Evolutionary conservation across 805 yeast species (phyloP).

Genomic region (Pichia kluyveri): DNA sequence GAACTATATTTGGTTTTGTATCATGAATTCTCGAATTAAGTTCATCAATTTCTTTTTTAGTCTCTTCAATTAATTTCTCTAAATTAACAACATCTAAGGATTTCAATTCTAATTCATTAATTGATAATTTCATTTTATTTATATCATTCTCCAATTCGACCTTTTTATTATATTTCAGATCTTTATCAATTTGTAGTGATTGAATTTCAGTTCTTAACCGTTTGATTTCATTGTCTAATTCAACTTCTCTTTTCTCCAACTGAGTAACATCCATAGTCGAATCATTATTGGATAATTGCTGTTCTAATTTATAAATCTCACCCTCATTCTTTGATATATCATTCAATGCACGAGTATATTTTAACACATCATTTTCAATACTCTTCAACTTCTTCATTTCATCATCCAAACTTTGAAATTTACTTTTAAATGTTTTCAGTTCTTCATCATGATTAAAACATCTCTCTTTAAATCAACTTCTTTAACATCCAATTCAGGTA

Average conservation of each 20-base stretch:
- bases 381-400: slow-evolving; percentile 9
- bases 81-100: slow-evolving; percentile 38
- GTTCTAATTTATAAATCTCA: slow-evolving; percentile 5
- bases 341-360: not conserved
- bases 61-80: slow-evolving; percentile 29
- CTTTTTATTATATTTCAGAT: slow-evolving; percentile 33
- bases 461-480: not conserved
- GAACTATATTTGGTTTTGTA: not conserved
- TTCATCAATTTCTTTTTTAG: slow-evolving; percentile 17
- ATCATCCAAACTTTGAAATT: not conserved
- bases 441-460: not conserved
- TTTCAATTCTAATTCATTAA: slow-evolving; percentile 45
- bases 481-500: slow-evolving; percentile 9
- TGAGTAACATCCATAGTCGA: not conserved
- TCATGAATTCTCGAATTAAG: slow-evolving; percentile 2
- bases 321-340: slow-evolving; percentile 7
- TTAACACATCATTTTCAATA: slow-evolving; percentile 6
- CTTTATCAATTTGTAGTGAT: slow-evolving; percentile 33
- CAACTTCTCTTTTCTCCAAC: not conserved
- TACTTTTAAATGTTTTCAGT: not conserved
- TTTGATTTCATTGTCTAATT: slow-evolving; percentile 4
- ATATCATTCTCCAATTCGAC: slow-evolving; percentile 38
- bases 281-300: not conserved
- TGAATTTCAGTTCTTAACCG: slow-evolving; percentile 30
- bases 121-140: slow-evolving; percentile 42